Evolutionary conservation across 2,329 filamentous ascomycete genomes (phyloP).

Genomic region (Colletotrichum kahawae): DNA sequence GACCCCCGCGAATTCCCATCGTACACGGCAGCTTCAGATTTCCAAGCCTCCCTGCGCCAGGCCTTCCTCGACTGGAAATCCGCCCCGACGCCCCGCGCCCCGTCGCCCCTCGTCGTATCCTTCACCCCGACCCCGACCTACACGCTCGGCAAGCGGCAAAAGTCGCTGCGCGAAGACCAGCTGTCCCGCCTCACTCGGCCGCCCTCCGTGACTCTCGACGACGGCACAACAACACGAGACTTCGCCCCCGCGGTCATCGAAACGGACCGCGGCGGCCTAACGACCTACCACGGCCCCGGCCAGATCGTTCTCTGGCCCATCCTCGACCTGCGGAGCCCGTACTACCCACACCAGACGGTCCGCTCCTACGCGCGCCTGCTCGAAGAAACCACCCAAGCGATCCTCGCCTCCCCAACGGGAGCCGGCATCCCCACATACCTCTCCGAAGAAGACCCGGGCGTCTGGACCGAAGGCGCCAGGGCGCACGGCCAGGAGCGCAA

Average conservation of each 20-base stretch:
- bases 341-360: slow-evolving; percentile 67
- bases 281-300: slow-evolving; percentile 94
- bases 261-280: slow-evolving; percentile 85
- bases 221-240: neutral
- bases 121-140: slow-evolving; percentile 86
- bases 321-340: slow-evolving; percentile 71
- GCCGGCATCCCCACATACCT: slow-evolving; percentile 64
- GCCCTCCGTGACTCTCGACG: slow-evolving; percentile 37
- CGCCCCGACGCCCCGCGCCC: slow-evolving; percentile 41
- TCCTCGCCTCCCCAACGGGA: slow-evolving; percentile 47
- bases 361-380: slow-evolving; percentile 79
- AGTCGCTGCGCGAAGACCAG: slow-evolving; percentile 51
- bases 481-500: slow-evolving; percentile 59
- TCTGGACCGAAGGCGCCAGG: slow-evolving; percentile 66
- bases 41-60: slow-evolving; percentile 32
- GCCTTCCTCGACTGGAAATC: slow-evolving; percentile 39
- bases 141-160: slow-evolving; percentile 86
- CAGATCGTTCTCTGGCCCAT: slow-evolving; percentile 94
- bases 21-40: slow-evolving; percentile 13
- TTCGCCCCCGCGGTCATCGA: slow-evolving; percentile 66
- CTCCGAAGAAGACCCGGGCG: slow-evolving; percentile 80
- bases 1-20: neutral
- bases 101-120: slow-evolving; percentile 76
- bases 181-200: slow-evolving; percentile 47
- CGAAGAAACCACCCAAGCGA: slow-evolving; percentile 75